Conservation (phyloP, 202 grass and related monocot genomes). For the Setaria viridis region DNA sequence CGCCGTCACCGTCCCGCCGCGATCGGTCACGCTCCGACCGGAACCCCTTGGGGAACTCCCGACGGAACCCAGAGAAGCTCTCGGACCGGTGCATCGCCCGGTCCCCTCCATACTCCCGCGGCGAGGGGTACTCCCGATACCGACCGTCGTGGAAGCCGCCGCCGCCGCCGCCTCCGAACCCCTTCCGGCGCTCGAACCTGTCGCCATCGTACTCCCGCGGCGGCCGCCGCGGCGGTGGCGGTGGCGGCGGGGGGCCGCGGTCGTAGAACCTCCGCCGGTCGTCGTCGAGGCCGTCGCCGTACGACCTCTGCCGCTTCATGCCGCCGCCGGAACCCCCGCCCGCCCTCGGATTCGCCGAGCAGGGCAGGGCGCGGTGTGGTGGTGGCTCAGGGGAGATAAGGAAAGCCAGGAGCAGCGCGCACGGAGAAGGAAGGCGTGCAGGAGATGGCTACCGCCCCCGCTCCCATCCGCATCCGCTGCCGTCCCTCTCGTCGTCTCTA, state of each 20-base stretch:
- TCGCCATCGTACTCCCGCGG: conserved; percentile 59
- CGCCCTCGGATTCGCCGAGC: conserved; percentile 26
- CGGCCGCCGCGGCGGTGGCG: conserved; percentile 39
- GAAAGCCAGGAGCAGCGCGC: conserved; percentile 32
- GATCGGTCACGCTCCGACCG: conserved; percentile 76
- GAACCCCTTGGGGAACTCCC: conserved; percentile 89
- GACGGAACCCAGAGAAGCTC: conserved; percentile 76
- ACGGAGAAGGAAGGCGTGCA: conserved; percentile 54
- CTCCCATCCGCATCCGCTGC: conserved; percentile 19
- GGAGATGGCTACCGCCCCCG: conserved; percentile 47
- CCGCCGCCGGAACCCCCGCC: background rate
- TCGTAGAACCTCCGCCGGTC: conserved; percentile 70
- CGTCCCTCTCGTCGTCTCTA: background rate
- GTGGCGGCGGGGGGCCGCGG: conserved; percentile 31
- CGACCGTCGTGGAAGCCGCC: conserved; percentile 50
- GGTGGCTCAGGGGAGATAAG: conserved; percentile 43
- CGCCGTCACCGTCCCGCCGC: conserved; percentile 57
- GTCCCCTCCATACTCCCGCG: conserved; percentile 54
- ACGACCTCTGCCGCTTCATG: conserved; percentile 91
- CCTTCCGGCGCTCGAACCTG: conserved; percentile 64
- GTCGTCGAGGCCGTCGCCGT: conserved; percentile 68
- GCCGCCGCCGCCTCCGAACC: conserved; percentile 50
- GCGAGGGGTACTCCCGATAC: conserved; percentile 58
- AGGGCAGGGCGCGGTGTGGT: background rate
- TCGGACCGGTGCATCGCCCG: conserved; percentile 69